Evolutionary conservation across 1,139 yeast species (phyloP), one percentile per base, ranked within the genome.

Genomic region (Diutina pseudorugosa): DNA sequence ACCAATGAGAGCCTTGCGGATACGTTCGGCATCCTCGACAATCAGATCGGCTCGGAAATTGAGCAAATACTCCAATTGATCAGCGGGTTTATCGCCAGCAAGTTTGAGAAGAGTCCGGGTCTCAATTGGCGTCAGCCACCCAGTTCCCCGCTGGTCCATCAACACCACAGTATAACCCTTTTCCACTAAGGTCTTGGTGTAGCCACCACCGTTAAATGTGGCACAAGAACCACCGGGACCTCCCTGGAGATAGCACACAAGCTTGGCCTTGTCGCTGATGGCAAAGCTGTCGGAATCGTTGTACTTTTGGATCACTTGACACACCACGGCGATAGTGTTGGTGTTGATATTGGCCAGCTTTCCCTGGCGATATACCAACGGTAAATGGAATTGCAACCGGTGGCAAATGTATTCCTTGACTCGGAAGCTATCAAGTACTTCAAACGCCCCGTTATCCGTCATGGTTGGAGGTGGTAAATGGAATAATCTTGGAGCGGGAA

Each of bases 91-190:
- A 9, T 41, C 50, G 12, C 25, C 27, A 11, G 63, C 65, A 27
- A 60, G 48, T 25, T 52, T 51, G 4, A 55, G 52, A 43, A 77
- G 58, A 1, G 69, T 63, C 1, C 55, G 60, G 2, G 63, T 62
- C 49, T 76, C 79, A 21, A 79, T 59, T 0, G 80, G 73, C 1
- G 75, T 65, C 51, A 80, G 74, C 41, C 72, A 61, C 0, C 84
- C 85, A 0, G 83, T 79, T 7, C 84, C 85, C 59, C 85, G 65
- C 61, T 80, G 85, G 61, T 80, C 85, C 54, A 77, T 63, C 51
- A 69, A 73, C 18, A 79, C 62, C 12, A 80, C 71, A 53, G 72
- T 75, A 57, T 72, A 79, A 0, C 77, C 79, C 48, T 66, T 66
- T 11, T 69, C 71, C 6, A 77, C 55, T 25, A 78, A 62, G 11